A percentile compares a stretch with the other conserved stretches of the same genome.
Evolutionary conservation across 2,329 filamentous ascomycete genomes (phyloP).

Genomic region (Paraconiothyrium brasiliense): DNA sequence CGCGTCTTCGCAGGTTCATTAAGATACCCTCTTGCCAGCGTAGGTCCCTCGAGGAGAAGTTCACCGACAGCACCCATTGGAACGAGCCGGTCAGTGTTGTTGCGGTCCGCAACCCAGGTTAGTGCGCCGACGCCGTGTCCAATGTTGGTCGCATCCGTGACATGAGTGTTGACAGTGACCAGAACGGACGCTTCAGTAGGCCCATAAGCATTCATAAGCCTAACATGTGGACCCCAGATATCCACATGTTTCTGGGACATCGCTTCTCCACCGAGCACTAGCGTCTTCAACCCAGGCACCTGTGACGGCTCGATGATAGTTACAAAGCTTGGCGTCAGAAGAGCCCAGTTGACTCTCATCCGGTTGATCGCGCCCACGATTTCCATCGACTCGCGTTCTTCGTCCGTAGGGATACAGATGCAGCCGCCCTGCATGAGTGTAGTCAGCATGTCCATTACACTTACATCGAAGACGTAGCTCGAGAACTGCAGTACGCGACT

Average conservation of each 20-base stretch:
- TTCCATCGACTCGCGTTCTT: slow-evolving; percentile 58
- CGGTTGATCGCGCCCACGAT: slow-evolving; percentile 58
- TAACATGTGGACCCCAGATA: neutral
- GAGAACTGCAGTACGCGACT: slow-evolving; percentile 60
- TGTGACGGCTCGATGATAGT: slow-evolving; percentile 41
- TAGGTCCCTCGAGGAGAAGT: slow-evolving; percentile 65
- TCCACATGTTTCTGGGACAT: slow-evolving; percentile 25
- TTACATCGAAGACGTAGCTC: slow-evolving; percentile 66
- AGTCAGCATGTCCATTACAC: slow-evolving; percentile 64
- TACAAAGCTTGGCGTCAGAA: slow-evolving; percentile 15
- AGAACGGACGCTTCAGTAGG: slow-evolving; percentile 23
- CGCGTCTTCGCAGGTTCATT: slow-evolving; percentile 29
- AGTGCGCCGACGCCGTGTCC: slow-evolving; percentile 60
- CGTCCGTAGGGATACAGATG: slow-evolving; percentile 65
- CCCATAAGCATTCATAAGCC: slow-evolving; percentile 15
- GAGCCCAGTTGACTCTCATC: slow-evolving; percentile 13
- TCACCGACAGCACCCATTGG: slow-evolving; percentile 48
- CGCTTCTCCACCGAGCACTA: slow-evolving; percentile 53
- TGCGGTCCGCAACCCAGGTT: slow-evolving; percentile 54
- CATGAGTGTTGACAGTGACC: slow-evolving; percentile 17
- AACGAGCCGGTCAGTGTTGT: slow-evolving; percentile 15
- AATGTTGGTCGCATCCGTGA: slow-evolving; percentile 39
- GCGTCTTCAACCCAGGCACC: slow-evolving; percentile 49
- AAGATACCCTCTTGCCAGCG: slow-evolving; percentile 37
- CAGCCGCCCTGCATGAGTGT: slow-evolving; percentile 67